A percentile compares a stretch with the other conserved stretches of the same genome.
Evolutionary conservation across 768 basidiomycete species (phyloP).

Genomic region (Cyclocybe cylindracea): DNA sequence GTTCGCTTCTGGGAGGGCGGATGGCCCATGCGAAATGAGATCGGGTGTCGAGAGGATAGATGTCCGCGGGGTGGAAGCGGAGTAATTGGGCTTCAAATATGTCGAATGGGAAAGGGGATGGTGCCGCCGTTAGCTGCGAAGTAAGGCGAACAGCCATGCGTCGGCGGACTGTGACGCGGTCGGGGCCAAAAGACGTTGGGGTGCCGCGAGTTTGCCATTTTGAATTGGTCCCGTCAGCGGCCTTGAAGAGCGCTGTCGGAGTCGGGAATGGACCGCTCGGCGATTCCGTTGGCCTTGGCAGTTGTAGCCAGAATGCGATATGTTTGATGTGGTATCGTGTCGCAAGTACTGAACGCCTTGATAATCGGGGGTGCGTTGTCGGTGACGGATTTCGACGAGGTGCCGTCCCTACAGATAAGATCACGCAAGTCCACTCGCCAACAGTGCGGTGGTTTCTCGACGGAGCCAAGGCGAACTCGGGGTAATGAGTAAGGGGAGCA

Average conservation of each 20-base stretch:
- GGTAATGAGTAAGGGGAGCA: slow-evolving; percentile 31
- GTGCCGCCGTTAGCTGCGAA: slow-evolving; percentile 27
- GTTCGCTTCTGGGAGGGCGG: slow-evolving; percentile 21
- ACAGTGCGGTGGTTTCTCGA: slow-evolving; percentile 26
- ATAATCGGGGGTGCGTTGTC: slow-evolving; percentile 32
- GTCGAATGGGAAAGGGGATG: slow-evolving; percentile 34
- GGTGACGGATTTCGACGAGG: slow-evolving; percentile 33
- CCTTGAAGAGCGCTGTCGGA: slow-evolving; percentile 33
- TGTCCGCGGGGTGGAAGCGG: slow-evolving; percentile 15
- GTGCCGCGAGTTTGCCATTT: slow-evolving; percentile 27
- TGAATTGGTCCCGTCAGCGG: slow-evolving; percentile 26
- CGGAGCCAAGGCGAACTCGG: slow-evolving; percentile 28
- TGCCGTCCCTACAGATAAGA: slow-evolving; percentile 32
- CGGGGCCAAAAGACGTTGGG: slow-evolving; percentile 38
- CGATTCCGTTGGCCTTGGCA: slow-evolving; percentile 19
- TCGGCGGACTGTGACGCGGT: slow-evolving; percentile 29
- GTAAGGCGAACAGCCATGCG: slow-evolving; percentile 33
- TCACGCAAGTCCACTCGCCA: slow-evolving; percentile 25
- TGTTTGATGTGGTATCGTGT: slow-evolving; percentile 18
- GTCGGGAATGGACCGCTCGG: slow-evolving; percentile 23
- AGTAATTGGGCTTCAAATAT: slow-evolving; percentile 32
- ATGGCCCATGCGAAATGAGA: slow-evolving; percentile 19
- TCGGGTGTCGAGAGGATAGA: slow-evolving; percentile 20
- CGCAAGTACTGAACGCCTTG: slow-evolving; percentile 10
- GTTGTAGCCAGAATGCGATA: slow-evolving; percentile 22